phyloP scores from a whole-genome alignment of 257 asterid genomes.

The Gardenia jasminoides region DNA sequence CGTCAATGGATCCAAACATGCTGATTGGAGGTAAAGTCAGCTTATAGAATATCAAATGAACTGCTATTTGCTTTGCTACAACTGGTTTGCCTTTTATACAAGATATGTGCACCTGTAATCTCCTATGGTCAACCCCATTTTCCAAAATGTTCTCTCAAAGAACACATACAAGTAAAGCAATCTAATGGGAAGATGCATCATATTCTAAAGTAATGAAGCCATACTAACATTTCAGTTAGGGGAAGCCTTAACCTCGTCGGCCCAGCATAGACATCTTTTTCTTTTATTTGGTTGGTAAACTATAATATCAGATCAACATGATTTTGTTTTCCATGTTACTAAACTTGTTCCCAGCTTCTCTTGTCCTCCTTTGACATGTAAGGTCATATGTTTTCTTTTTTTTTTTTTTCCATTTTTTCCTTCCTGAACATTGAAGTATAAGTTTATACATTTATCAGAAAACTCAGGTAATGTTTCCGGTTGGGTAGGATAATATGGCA shows the following conservation, averaged over 20 bases:
- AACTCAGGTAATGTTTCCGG: not conserved
- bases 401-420: not conserved
- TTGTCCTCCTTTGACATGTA: not conserved
- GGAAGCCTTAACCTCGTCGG: too few relatives aligned
- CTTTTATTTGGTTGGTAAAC: not conserved
- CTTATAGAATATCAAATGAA: not conserved
- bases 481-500: not conserved
- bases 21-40: slow-evolving; percentile 62
- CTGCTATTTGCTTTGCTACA: too few relatives aligned
- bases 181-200: not conserved
- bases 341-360: not conserved
- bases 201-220: not conserved
- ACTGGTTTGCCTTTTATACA: not conserved
- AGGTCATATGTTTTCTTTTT: not conserved
- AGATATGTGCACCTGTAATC: not conserved
- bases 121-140: not conserved
- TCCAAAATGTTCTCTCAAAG: too few relatives aligned
- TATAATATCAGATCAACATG: not conserved
- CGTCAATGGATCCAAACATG: slow-evolving; percentile 51
- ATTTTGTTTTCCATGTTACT: not conserved
- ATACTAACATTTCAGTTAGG: not conserved
- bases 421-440: not conserved
- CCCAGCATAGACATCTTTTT: not conserved
- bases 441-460: not conserved
- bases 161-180: not conserved